Conservation (phyloP, 2,329 filamentous ascomycete genomes). For the Xylariales sp. region DNA sequence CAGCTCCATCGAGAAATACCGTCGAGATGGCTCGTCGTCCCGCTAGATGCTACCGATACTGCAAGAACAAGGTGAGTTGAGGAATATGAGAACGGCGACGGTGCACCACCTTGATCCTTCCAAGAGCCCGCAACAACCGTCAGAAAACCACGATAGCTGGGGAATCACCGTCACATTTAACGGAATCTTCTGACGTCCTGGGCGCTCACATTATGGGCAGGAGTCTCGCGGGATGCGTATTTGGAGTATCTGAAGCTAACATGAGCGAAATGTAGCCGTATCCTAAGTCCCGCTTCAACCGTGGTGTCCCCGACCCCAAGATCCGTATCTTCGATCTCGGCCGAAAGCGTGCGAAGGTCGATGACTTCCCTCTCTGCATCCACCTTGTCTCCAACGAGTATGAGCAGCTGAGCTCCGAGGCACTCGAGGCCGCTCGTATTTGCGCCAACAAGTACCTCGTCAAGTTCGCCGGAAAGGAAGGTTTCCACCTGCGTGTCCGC, state of each 20-base stretch:
- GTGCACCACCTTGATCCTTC: too few relatives aligned
- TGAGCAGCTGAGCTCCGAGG: conserved; percentile 99
- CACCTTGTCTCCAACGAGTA: conserved; percentile 99
- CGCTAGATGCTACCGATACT: conserved; percentile 99
- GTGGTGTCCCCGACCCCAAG: conserved; percentile 85
- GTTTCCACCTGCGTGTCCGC: conserved; percentile 72
- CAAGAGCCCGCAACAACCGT: too few relatives aligned
- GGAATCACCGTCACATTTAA: too few relatives aligned
- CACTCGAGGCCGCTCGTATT: conserved; percentile 98
- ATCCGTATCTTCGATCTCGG: conserved; percentile 98
- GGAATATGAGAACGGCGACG: too few relatives aligned
- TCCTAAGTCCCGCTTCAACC: conserved; percentile 99
- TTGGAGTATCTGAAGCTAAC: too few relatives aligned
- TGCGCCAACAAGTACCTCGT: conserved; percentile 98
- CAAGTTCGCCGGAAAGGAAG: conserved; percentile 68
- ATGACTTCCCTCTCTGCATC: conserved; percentile 98
- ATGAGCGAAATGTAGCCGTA: conserved; percentile 76
- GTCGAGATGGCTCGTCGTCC: conserved; percentile 99
- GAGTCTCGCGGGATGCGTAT: too few relatives aligned
- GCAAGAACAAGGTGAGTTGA: conserved; percentile 96
- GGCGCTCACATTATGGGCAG: too few relatives aligned
- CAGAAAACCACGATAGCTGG: too few relatives aligned
- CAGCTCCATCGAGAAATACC: conserved; percentile 46
- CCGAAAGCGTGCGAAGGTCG: conserved; percentile 96
- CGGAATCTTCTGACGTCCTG: too few relatives aligned